Conservation (phyloP, 352 stramenopile genomes). For the Pythium phragmiticola region DNA sequence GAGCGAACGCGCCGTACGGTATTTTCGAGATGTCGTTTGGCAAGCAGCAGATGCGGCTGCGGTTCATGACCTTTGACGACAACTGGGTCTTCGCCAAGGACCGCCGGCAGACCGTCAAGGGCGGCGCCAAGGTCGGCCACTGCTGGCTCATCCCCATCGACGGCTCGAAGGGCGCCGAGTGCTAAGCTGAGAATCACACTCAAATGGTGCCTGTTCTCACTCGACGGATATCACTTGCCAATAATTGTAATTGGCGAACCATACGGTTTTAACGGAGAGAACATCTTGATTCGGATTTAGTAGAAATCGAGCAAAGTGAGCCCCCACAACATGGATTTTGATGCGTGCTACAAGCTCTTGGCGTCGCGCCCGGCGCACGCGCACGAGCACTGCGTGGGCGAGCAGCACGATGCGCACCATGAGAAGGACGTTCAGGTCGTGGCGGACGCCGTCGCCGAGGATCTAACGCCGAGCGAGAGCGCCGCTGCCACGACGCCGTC, state of each 20-base stretch:
- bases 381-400: slow-evolving; percentile 57
- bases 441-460: slow-evolving; percentile 16
- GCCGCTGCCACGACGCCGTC: neutral
- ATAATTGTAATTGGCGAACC: too few species aligned
- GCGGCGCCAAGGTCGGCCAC: slow-evolving; percentile 45
- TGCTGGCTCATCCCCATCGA: slow-evolving; percentile 74
- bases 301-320: neutral
- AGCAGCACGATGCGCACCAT: slow-evolving; percentile 18
- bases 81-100: slow-evolving; percentile 55
- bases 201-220: too few species aligned
- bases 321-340: slow-evolving; percentile 55
- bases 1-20: slow-evolving; percentile 55
- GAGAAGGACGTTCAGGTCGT: slow-evolving; percentile 19
- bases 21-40: slow-evolving; percentile 74
- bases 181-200: slow-evolving; percentile 4
- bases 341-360: slow-evolving; percentile 64
- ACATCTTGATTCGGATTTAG: slow-evolving; percentile 13
- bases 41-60: slow-evolving; percentile 50
- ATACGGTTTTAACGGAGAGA: slow-evolving; percentile 5
- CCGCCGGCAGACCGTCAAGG: slow-evolving; percentile 40
- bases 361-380: slow-evolving; percentile 52
- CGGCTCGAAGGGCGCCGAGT: slow-evolving; percentile 43
- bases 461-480: slow-evolving; percentile 4
- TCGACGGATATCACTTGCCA: too few species aligned
- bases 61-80: slow-evolving; percentile 69